Evolutionary conservation across 225 moss, liverwort and hornwort genomes (phyloP), one percentile per base, ranked within the genome.

Genomic region (Lunularia cruciata): DNA sequence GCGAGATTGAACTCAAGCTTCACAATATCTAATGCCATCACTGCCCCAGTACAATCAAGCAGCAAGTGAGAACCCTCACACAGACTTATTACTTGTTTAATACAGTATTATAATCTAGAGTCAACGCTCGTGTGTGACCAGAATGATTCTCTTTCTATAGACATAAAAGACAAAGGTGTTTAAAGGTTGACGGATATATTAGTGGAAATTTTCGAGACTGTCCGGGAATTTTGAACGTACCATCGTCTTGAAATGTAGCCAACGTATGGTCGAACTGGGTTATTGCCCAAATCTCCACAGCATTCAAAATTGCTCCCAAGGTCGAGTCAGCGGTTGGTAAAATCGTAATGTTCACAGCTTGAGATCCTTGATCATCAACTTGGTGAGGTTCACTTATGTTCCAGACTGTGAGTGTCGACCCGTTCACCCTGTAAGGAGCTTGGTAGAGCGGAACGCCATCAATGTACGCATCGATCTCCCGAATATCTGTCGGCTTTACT

Each of bases 1-100:
- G 45, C 46, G 15, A 64, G 63, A 46, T 64, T 64, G 45, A 64
- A 31, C 1, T 27, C 26, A 3, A 45, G 15, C 42, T 64, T 64
- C 28, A 64, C 46, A 4, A 28, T 30, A 12, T 64, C 63, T 16
- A 64, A 16, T 15, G 63, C 46, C 4, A 6, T 18, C 16, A 64
- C 63, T 64, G 63, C n/a, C n/a, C n/a, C n/a, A n/a, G n/a, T n/a
- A n/a, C n/a, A n/a, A n/a, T n/a, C n/a, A n/a, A n/a, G n/a, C n/a
- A n/a, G n/a, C n/a, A n/a, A n/a, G n/a, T n/a, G n/a, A n/a, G n/a
- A n/a, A n/a, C n/a, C n/a, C n/a, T n/a, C n/a, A n/a, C n/a, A n/a
- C n/a, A n/a, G n/a, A n/a, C n/a, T n/a, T n/a, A n/a, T n/a, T n/a
- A n/a, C n/a, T n/a, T n/a, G n/a, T n/a, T n/a, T n/a, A n/a, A n/a